Evolutionary conservation across 352 stramenopile species (phyloP), one percentile per base, ranked within the genome.

Genomic region (Halophytophthora batemanensis): DNA sequence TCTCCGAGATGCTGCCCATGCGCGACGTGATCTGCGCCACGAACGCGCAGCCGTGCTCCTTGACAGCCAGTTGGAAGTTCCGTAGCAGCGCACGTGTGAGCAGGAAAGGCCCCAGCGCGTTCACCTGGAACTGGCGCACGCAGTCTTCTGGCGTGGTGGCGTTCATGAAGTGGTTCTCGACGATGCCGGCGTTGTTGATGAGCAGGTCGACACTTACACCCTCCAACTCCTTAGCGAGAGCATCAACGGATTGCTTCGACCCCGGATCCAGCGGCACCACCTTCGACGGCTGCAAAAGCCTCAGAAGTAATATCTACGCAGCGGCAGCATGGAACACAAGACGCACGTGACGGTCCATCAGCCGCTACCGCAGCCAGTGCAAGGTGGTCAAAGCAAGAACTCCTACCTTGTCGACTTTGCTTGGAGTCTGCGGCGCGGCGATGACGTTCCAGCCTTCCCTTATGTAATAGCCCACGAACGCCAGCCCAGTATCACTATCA

Each of bases 111-210:
- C 81, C 83, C 11, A 90, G 55, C 2, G 69, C 57, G 57, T 92
- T 93, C 23, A 90, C 73, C 43, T 90, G 61, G 33, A 89, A 85
- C 52, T 84, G 61, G 8, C 50, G 53, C 52, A 87, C 56, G 13
- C 85, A 53, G 18, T 77, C 57, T 14, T 72, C 72, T 12, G 82
- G 72, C 1, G 71, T 77, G 4, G 74, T 75, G 1, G 53, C 67
- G 40, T 56, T 46, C 29, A 86, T 45, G 28, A 57, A 56, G 18
- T 65, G 52, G 28, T 64, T 53, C 23, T 57, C 61, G 36, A 70
- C 59, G 3, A 87, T 34, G 13, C 80, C 65, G 0, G 80, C 77
- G 62, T 90, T 90, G 56, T 92, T 92, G 55, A 92, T 85, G 15
- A 92, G 39, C 31, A 92, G 47, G 44, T 92, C 77, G 49, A 90